Conservation (phyloP, 495 filamentous ascomycete genomes). For the Tuber calosporum region DNA sequence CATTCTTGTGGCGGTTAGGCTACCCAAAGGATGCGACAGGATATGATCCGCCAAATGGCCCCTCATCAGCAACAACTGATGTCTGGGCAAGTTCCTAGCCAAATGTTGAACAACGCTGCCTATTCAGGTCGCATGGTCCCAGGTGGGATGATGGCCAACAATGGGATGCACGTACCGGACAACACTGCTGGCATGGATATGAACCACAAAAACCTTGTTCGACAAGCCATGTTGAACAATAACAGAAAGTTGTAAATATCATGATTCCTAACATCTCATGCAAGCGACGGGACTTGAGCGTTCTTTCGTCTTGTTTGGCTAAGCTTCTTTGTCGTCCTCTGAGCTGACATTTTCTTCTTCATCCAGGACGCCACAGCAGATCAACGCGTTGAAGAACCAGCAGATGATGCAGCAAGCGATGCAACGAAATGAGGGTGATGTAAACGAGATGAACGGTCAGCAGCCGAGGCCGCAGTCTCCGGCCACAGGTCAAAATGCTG, state of each 20-base stretch:
- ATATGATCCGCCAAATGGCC: constrained; percentile 61
- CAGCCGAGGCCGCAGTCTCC: constrained; percentile 69
- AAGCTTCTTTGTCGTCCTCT: constrained; percentile 18
- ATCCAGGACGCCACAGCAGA: constrained; percentile 55
- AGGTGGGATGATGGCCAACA: constrained; percentile 49
- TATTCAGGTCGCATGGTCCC: constrained; percentile 53
- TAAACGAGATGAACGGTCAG: constrained; percentile 69
- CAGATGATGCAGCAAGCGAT: constrained; percentile 61
- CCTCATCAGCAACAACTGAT: constrained; percentile 53
- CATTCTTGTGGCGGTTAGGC: constrained; percentile 9
- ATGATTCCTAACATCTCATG: constrained; percentile 24
- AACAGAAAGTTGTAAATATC: constrained; percentile 53
- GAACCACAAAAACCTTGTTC: constrained; percentile 51
- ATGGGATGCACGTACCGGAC: constrained; percentile 32
- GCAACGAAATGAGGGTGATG: constrained; percentile 76
- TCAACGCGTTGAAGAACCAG: constrained; percentile 61
- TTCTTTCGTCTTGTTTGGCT: constrained; percentile 18
- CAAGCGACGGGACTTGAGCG: constrained; percentile 14
- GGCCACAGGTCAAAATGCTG: constrained; percentile 73
- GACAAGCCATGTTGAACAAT: constrained; percentile 72
- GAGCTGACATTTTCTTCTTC: constrained; percentile 19
- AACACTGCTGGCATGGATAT: constrained; percentile 27
- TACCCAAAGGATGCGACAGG: constrained; percentile 47
- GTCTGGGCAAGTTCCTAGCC: constrained; percentile 36
- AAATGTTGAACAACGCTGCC: constrained; percentile 44